Conservation (phyloP, 2,329 filamentous ascomycete genomes). For the Colletotrichum liriopes region DNA sequence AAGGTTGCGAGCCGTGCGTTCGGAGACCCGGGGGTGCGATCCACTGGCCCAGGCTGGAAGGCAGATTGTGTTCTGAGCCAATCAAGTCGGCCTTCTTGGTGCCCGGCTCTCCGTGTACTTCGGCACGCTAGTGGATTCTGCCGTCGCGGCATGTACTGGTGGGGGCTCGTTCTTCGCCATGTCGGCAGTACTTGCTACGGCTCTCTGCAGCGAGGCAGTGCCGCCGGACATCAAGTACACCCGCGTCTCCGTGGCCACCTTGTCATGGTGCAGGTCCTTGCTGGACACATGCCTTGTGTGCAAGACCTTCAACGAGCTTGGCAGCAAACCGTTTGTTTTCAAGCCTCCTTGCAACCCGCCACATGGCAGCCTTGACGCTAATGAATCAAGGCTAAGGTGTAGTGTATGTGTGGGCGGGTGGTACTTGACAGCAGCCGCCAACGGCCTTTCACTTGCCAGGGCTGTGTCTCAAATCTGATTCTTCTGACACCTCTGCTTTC, state of each 20-base stretch:
- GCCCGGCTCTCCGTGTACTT: slow-evolving; percentile 8
- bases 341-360: neutral
- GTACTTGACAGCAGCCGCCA: no score
- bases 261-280: neutral
- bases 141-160: neutral
- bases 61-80: neutral
- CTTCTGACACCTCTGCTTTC: no score
- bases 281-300: neutral
- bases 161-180: neutral
- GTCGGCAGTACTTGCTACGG: neutral
- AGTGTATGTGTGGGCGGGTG: no score
- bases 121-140: neutral
- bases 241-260: neutral
- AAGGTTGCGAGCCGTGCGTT: slow-evolving; percentile 28
- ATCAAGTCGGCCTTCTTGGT: neutral
- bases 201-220: neutral
- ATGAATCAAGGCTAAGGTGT: neutral
- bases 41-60: neutral
- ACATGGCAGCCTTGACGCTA: neutral
- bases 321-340: neutral
- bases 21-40: slow-evolving; percentile 12
- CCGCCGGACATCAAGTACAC: neutral
- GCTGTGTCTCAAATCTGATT: no score
- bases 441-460: no score
- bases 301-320: neutral